Evolutionary conservation across 169 alveolate genomes (phyloP), one percentile per base, ranked within the genome.

Genomic region (Theileria sp.): DNA sequence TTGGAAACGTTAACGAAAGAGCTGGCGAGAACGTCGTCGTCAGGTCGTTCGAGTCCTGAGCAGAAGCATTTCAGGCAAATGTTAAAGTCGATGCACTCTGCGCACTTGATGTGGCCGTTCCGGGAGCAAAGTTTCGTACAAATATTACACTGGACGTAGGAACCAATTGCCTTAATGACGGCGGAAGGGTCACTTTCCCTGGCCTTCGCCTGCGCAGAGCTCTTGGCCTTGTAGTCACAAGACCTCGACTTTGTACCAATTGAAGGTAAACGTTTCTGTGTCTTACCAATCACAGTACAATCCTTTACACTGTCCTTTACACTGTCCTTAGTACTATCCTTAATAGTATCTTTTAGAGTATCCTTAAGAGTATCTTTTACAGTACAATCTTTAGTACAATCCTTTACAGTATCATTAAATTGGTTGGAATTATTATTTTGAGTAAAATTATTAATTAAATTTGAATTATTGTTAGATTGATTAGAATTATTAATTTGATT

Each of bases 31-130:
- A 88, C 85, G 30, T 87, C 88, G 25, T 80, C 90, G 8, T 82
- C 66, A 49, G 91, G 89, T 78, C 80, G 91, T 69, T 92, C 95
- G 32, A 90, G 93, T 34, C 98, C 98, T 50, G 88, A 84, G 66
- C 95, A 89, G 71, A 95, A 95, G 54, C 98, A 95, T 49, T 92
- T 87, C 49, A 95, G 88, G 72, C 98, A 95, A 19, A 92, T 49
- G 81, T 95, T 93, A 69, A 94, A 94, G 50, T 94, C 96, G 21
- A 81, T 77, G 90, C 98, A 95, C 68, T 95, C 98, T 8, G 97
- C 98, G 84, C 98, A 95, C 28, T 92, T 79, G 66, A 95, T 95
- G 65, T 89, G 92, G 25, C 91, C 92, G 3, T 88, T 86, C 67
- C 92, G 79, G 13, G 92, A 84, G 65, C 91, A 87, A 68, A 87